Evolutionary conservation across 1,284 basidiomycete genomes (phyloP).

Genomic region (Boletus smithii): DNA sequence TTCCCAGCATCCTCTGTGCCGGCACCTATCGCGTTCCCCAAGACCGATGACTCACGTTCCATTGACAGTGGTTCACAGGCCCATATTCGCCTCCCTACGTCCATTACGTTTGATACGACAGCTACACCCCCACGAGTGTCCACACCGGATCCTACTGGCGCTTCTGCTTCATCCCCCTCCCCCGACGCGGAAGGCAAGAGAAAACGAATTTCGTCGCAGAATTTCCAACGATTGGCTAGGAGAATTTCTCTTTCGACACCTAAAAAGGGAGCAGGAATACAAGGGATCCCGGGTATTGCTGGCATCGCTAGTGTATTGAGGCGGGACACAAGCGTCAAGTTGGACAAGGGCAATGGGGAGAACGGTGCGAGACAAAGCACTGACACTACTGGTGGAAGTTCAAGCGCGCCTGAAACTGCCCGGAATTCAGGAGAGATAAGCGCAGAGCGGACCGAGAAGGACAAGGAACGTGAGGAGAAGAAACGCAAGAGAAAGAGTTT

Average conservation of each 20-base stretch:
- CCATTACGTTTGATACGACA: constrained; percentile 48
- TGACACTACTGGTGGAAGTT: constrained; percentile 31
- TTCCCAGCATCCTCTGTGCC: constrained; percentile 28
- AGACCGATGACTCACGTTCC: constrained; percentile 33
- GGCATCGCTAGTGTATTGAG: constrained; percentile 31
- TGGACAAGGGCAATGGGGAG: constrained; percentile 25
- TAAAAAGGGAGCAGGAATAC: constrained; percentile 50
- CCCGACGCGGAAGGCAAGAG: constrained; percentile 69
- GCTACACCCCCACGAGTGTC: constrained; percentile 48
- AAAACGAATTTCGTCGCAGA: constrained; percentile 75
- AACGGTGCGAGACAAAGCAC: constrained; percentile 22
- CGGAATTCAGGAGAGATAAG: constrained; percentile 45
- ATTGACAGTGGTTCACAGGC: constrained; percentile 30
- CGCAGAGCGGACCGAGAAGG: constrained; percentile 48
- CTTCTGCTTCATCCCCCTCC: constrained; percentile 53
- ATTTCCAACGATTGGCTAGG: constrained; percentile 74
- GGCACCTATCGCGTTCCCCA: constrained; percentile 44
- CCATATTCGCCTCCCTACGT: constrained; percentile 28
- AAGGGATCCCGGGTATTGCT: constrained; percentile 45
- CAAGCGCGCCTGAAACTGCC: constrained; percentile 33
- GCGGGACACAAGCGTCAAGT: constrained; percentile 38
- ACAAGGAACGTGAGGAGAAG: constrained; percentile 49
- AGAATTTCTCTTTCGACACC: constrained; percentile 65
- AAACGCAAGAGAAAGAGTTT: constrained; percentile 47
- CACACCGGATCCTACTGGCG: constrained; percentile 55